Base-by-base conservation (phyloP, 805 yeast species). In the Candida anglica region DNA sequence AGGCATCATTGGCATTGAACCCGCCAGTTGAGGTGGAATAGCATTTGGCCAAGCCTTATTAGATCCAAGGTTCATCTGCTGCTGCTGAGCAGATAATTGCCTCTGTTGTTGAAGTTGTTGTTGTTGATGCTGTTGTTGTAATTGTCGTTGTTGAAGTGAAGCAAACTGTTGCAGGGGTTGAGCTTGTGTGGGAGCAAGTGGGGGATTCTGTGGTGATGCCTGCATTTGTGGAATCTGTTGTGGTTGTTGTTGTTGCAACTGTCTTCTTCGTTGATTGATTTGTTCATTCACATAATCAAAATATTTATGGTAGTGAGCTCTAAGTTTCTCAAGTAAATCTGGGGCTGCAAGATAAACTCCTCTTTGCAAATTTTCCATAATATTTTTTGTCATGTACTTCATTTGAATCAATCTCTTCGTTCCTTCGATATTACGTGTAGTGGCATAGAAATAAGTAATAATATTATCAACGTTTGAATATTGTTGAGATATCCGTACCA, bases 331-430 rank as follows among this genome's bases (percentile, higher is more conserved):
- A 33, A 86, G 63, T 26, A 85, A 67, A 30, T 79, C 86, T 11
- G 83, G 82, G n/a, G 77, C 75, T 1, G 89, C 89, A 41, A 79
- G 73, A 49, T 73, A 86, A 15, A 72, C 65, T 4, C 81, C 81
- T 42, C 76, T 69, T 38, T 79, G 73, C 43, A 86, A 65, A 29
- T 75, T 79, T 33, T 86, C 93, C 44, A 81, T 60, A 40, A 86
- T 83, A 51, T 81, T 83, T 48, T 78, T 81, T 28, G 86, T 78
- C 81, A 86, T 81, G 40, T 78, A 72, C 57, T 86, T 80, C 69
- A 85, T 76, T 52, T 84, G 89, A 39, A 88, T 70, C 39, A 88
- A 72, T 44, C 85, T 75, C 48, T 77, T 79, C 1, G 95, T 82
- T 7, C 86, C 89, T 32, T 79, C 85, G 31, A 70, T 73, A 53